Evolutionary conservation across 2,329 filamentous ascomycete genomes (phyloP), one percentile per base, ranked within the genome.

Genomic region (Spiromastix sp.): DNA sequence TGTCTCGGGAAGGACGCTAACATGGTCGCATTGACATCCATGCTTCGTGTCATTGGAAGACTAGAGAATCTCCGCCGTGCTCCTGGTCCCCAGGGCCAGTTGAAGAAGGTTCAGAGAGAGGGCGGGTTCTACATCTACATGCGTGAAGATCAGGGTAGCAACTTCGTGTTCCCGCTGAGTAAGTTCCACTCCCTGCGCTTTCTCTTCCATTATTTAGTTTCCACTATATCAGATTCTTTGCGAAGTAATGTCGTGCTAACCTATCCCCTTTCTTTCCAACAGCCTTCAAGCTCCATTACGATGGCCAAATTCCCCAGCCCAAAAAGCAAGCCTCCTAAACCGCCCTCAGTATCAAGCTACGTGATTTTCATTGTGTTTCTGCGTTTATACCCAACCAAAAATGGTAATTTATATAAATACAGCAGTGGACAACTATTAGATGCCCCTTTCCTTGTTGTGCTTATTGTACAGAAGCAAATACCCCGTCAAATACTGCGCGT

Each of bases 141-240:
- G 36, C 55, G 68, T 13, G 67, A 67, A 37, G 65, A 69, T 30
- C 66, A 60, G 43, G 69, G 67, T 61, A 67, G 64, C 1, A 63
- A 61, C 30, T 55, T 69, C 11, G 52, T 52, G 10, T 63, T 68
- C 40, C 58, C 63, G 2, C 66, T 57, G 40, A 67, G 66, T 69
- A 60, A 60, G 50, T 49, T 7, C n/a, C 12, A 7, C 34, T 34
- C 25, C 36, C 24, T 72, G 74, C 17, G 18, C 29, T 25, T 11
- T 61, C 60, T 13, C 68, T 67, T 45, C 71, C 64, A 41, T 63
- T 68, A n/a, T n/a, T n/a, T n/a, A n/a, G n/a, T n/a, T n/a, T n/a
- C n/a, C n/a, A n/a, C n/a, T n/a, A n/a, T n/a, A n/a, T n/a, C n/a
- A n/a, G n/a, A n/a, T n/a, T n/a, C n/a, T 15, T 75, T 69, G 52